Evolutionary conservation across 768 basidiomycete species (phyloP), one percentile per base, ranked within the genome.

Genomic region (Serendipita sp.): DNA sequence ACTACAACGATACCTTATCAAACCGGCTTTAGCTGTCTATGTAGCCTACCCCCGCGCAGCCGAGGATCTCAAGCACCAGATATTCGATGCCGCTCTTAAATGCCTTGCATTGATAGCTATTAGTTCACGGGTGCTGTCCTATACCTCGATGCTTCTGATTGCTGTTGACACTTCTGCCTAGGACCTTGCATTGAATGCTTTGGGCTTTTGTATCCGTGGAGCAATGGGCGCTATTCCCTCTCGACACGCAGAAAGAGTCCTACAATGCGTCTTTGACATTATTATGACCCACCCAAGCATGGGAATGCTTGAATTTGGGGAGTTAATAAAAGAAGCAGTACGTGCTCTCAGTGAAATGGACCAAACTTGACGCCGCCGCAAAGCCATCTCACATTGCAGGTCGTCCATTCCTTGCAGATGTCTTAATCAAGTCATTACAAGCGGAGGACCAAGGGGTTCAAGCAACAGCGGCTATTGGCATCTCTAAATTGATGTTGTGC

Each of bases 361-460:
- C 7, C 7, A 18, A 51, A 7, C n/a, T 51, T 5, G n/a, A 8
- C 48, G 8, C 7, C 7, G 30, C n/a, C n/a, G 4, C 10, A 34
- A n/a, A 60, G 56, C 30, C 56, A 4, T n/a, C 28, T 37, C 28
- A 60, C 8, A 24, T 60, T 37, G 28, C 56, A 30, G 18, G 8
- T 8, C 24, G 16, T n/a, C 56, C 56, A 34, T 60, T 60, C 35
- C 56, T 60, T 18, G 10, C 56, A 18, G 34, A n/a, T 28, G n/a
- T 60, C 18, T n/a, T 60, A n/a, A 35, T 60, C 11, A 60, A 60
- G 35, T 60, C 56, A 34, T 35, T 60, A n/a, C 56, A 60, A 11
- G 4, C 56, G 8, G 56, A 37, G 8, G 37, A 60, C n/a, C 16
- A 32, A 10, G 34, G 32, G 4, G 56, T 60, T 34, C 56, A 60